Base-by-base conservation (phyloP, 306 rosid species). In the Cucumis cinereus region DNA sequence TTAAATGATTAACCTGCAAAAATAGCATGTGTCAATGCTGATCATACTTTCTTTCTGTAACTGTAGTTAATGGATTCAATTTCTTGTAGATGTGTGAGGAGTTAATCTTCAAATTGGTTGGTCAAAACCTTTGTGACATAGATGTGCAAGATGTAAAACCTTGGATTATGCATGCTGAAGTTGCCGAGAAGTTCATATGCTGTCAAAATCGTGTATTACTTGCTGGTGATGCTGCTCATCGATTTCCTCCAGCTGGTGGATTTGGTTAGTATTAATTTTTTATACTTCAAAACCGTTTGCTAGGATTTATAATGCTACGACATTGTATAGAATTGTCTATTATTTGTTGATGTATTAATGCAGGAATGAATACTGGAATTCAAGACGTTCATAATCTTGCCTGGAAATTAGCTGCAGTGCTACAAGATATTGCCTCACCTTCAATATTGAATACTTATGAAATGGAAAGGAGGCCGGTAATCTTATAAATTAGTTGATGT, bases 311-410 rank as follows among this genome's bases (percentile, higher is more conserved):
- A 71, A 22, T 73, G 4, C 52, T 23, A 49, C 45, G 23, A 17
- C 24, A 8, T 17, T 62, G 14, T 33, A 19, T 41, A 22, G 8
- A 38, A 41, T 67, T 38, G 33, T 10, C 17, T 35, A 13, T 61
- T 22, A 45, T 8, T 35, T 74, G 76, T 82, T 80, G 40, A 58
- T 40, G 41, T 75, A 58, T 14, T 64, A 80, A 53, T 81, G 80
- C 90, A 94, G 99, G 99, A 84, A 94, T 94, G 99, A 94, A 94
- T 87, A 91, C 97, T 70, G 98, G 98, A 82, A 90, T 94, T 83
- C 97, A 90, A 89, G 97, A 92, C 86, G 91, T 90, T 72, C 95
- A 90, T 84, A 94, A 92, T 87, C 96, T 94, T 85, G 95, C 97
- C 80, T 94, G 99, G 99, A 94, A 94, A 88, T 79, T 94, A 80